Percentiles rank a stretch among this genome's conserved stretches.
Evolutionary conservation across 2,329 filamentous ascomycete genomes (phyloP).

Genomic region (Raffaelea arxii): DNA sequence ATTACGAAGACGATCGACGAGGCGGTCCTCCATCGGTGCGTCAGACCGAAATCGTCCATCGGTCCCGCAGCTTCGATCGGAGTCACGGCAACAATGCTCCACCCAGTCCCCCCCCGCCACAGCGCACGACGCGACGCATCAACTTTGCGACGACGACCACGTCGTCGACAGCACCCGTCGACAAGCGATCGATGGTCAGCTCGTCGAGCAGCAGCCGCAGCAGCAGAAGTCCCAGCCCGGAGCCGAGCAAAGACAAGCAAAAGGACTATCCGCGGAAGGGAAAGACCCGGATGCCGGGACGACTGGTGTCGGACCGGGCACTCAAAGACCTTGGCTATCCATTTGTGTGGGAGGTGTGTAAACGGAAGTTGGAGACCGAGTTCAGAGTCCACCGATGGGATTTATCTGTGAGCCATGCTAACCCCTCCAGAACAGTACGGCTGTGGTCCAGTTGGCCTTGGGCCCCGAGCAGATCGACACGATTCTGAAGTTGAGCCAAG

Average conservation of each 20-base stretch:
- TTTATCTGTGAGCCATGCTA: not conserved
- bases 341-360: constrained; percentile 70
- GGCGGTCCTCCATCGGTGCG: constrained; percentile 25
- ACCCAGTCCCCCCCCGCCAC: constrained; percentile 29
- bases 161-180: constrained; percentile 20
- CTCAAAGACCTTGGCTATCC: constrained; percentile 80
- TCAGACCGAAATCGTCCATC: constrained; percentile 50
- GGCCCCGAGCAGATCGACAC: constrained; percentile 89
- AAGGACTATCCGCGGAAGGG: constrained; percentile 74
- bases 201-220: constrained; percentile 25
- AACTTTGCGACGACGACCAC: constrained; percentile 26
- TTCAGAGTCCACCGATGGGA: too few species aligned
- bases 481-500: constrained; percentile 71
- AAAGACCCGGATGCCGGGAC: constrained; percentile 78
- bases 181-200: not conserved
- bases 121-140: constrained; percentile 13
- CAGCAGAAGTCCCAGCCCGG: constrained; percentile 34
- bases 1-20: not conserved
- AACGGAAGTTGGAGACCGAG: not conserved
- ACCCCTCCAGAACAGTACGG: constrained; percentile 56
- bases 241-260: constrained; percentile 38
- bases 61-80: constrained; percentile 22
- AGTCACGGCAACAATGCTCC: constrained; percentile 32
- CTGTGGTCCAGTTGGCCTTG: constrained; percentile 75
- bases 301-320: constrained; percentile 69